Evolutionary conservation across 1,284 basidiomycete genomes (phyloP).

Genomic region (Ceratobasidium sp.): DNA sequence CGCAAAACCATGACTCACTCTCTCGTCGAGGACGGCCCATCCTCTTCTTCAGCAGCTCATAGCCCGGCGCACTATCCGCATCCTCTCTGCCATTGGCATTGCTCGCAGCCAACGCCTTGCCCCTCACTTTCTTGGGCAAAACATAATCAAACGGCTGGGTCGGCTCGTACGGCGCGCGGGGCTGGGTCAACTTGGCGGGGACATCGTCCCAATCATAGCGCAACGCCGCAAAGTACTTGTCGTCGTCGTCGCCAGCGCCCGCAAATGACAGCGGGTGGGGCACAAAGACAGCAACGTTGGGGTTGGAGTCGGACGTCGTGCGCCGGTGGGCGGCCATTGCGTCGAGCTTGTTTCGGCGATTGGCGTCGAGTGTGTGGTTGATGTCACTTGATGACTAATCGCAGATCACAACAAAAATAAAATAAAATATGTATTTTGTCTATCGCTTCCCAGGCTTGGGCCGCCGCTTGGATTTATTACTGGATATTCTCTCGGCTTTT

Average conservation of each 20-base stretch:
- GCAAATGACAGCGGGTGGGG: slow-evolving; percentile 28
- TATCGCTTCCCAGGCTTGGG: slow-evolving; percentile 20
- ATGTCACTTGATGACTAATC: slow-evolving; percentile 44
- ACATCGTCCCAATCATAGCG: slow-evolving; percentile 42
- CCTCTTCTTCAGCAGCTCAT: neutral
- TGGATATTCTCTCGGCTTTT: slow-evolving; percentile 4
- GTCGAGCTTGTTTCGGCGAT: neutral
- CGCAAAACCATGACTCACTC: neutral
- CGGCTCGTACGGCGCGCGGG: slow-evolving; percentile 24
- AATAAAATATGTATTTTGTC: slow-evolving; percentile 17
- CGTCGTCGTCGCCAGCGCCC: slow-evolving; percentile 7
- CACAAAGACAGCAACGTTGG: neutral
- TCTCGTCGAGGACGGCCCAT: slow-evolving; percentile 9
- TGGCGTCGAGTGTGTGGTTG: slow-evolving; percentile 12
- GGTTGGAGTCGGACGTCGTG: slow-evolving; percentile 31
- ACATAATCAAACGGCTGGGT: slow-evolving; percentile 42
- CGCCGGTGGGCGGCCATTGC: slow-evolving; percentile 26
- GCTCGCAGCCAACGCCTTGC: neutral
- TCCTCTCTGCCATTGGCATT: neutral
- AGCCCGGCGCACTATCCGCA: neutral
- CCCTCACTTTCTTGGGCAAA: slow-evolving; percentile 4
- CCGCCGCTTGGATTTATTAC: neutral
- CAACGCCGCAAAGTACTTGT: slow-evolving; percentile 30
- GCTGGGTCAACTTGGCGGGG: slow-evolving; percentile 29
- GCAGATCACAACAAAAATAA: slow-evolving; percentile 42